phyloP scores from a whole-genome alignment of 441 rosid genomes.

The Aleurites moluccanus region DNA sequence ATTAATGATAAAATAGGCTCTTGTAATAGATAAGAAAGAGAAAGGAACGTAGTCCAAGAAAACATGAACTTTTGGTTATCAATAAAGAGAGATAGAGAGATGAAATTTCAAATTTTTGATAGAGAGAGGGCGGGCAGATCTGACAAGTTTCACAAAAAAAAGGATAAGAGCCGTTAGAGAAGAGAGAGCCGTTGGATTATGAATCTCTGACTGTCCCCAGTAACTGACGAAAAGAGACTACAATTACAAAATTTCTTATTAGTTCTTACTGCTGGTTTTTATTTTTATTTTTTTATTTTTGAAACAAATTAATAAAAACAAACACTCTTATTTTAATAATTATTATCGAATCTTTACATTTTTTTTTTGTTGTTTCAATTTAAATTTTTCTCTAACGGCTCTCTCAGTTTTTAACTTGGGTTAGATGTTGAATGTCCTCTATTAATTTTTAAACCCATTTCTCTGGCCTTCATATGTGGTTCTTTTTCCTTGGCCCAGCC shows the following conservation, averaged over 20 bases:
- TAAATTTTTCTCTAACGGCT: constrained; percentile 14
- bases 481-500: no score
- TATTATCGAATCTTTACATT: background rate
- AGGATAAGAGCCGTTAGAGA: constrained; percentile 25
- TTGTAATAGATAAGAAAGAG: constrained; percentile 8
- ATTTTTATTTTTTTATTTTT: no score
- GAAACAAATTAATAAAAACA: no score
- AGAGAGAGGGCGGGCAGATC: constrained; percentile 6
- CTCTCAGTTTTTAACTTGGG: background rate
- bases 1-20: no score
- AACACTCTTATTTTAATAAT: constrained; percentile 4
- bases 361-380: background rate
- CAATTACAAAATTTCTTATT: no score
- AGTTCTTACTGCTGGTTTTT: no score
- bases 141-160: background rate
- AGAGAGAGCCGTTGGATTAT: no score
- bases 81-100: background rate
- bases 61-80: background rate
- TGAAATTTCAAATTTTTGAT: constrained; percentile 39
- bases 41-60: constrained; percentile 24
- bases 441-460: no score
- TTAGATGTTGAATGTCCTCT: no score
- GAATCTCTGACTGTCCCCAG: background rate
- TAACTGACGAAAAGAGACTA: background rate
- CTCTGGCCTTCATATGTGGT: no score